Evolutionary conservation across 2,329 filamentous ascomycete species (phyloP).

Genomic region (Elsinoe batatas): DNA sequence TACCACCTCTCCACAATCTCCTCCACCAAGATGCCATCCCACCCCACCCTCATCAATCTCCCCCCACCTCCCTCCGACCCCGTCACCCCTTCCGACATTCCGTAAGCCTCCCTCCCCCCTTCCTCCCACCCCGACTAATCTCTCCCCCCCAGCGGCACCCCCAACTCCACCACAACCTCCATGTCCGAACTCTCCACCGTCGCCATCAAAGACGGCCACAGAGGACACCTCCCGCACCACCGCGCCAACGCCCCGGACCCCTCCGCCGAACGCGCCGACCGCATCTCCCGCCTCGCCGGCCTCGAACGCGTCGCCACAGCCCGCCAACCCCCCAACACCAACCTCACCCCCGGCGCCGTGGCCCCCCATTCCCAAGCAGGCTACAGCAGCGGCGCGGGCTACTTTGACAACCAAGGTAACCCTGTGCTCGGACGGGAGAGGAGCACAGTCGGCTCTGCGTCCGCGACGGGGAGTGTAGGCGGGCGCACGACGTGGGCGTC

Average conservation of each 20-base stretch:
- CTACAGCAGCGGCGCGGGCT: conserved; percentile 38
- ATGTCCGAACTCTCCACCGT: conserved; percentile 86
- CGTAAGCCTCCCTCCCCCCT: conserved; percentile 45
- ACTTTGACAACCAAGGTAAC: conserved; percentile 71
- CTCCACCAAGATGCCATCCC: conserved; percentile 25
- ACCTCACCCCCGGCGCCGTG: conserved; percentile 37
- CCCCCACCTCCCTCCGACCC: conserved; percentile 73
- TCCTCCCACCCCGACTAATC: conserved; percentile 17
- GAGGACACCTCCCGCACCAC: conserved; percentile 61
- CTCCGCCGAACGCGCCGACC: conserved; percentile 78
- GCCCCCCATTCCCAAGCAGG: conserved; percentile 29
- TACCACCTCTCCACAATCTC: not conserved
- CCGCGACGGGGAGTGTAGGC: conserved; percentile 70
- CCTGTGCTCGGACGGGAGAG: conserved; percentile 57
- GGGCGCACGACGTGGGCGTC: conserved; percentile 60
- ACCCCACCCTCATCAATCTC: conserved; percentile 70
- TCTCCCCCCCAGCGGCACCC: conserved; percentile 60
- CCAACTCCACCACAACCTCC: conserved; percentile 84
- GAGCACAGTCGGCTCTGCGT: conserved; percentile 85
- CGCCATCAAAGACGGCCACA: conserved; percentile 92
- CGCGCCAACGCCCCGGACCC: conserved; percentile 36
- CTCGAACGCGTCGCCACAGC: conserved; percentile 77
- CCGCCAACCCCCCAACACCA: conserved; percentile 37
- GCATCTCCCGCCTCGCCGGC: conserved; percentile 89
- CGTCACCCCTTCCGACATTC: conserved; percentile 79